A percentile compares a stretch with the other conserved stretches of the same genome.
phyloP scores from a whole-genome alignment of 805 yeast species.

The Monosporozyma yasuniensis region DNA sequence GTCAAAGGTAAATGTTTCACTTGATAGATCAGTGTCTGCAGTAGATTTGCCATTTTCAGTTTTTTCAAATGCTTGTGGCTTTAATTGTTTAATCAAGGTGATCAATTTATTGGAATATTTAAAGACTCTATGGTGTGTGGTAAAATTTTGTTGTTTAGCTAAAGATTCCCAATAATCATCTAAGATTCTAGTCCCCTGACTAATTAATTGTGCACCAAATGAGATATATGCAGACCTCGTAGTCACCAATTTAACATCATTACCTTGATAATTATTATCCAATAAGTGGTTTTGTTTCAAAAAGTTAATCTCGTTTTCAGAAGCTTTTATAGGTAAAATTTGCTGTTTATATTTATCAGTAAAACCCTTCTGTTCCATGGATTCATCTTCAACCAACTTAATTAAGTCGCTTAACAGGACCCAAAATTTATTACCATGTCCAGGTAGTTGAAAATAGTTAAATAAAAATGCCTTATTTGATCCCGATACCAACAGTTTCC shows the following conservation, averaged over 20 bases:
- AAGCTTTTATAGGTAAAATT: slow-evolving; percentile 30
- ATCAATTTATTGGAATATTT: slow-evolving; percentile 15
- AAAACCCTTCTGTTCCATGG: slow-evolving; percentile 17
- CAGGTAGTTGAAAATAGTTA: slow-evolving; percentile 34
- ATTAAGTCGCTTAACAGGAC: slow-evolving; percentile 30
- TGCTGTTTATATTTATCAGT: slow-evolving; percentile 33
- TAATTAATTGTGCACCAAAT: slow-evolving; percentile 43
- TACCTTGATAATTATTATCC: slow-evolving; percentile 10
- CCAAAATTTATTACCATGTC: slow-evolving; percentile 30
- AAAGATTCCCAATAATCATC: slow-evolving; percentile 52
- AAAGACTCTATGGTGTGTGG: slow-evolving; percentile 38
- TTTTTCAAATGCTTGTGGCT: slow-evolving; percentile 9
- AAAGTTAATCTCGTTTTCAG: slow-evolving; percentile 33
- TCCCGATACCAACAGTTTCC: slow-evolving; percentile 20
- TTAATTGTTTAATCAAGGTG: slow-evolving; percentile 6
- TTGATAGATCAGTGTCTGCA: neutral
- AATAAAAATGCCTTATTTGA: slow-evolving; percentile 35
- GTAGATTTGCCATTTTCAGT: neutral
- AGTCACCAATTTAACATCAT: slow-evolving; percentile 24
- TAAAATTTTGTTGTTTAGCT: slow-evolving; percentile 36
- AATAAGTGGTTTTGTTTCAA: slow-evolving; percentile 28
- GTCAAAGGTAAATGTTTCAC: slow-evolving; percentile 7
- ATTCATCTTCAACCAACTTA: slow-evolving; percentile 32
- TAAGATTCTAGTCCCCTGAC: slow-evolving; percentile 38
- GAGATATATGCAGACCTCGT: slow-evolving; percentile 39